Conservation (phyloP, 2,329 filamentous ascomycete genomes). For the Rugonectria rugulosa region DNA sequence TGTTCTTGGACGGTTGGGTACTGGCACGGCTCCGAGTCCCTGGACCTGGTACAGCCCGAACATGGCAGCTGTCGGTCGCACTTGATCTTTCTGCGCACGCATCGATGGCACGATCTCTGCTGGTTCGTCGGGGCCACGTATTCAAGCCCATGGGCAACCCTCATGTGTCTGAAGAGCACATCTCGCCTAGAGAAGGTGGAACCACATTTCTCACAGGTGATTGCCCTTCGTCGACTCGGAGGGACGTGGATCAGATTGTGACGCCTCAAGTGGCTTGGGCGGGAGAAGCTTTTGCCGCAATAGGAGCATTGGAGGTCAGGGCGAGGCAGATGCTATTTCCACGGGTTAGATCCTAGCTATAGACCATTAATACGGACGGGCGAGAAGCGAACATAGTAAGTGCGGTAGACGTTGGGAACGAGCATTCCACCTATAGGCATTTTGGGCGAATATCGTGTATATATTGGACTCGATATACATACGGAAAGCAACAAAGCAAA, state of each 20-base stretch:
- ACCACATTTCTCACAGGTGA: conserved; percentile 34
- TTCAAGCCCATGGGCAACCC: conserved; percentile 34
- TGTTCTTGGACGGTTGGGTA: conserved; percentile 15
- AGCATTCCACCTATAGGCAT: background rate
- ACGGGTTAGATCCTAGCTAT: background rate
- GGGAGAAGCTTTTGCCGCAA: conserved; percentile 35
- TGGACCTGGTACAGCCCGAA: conserved; percentile 26
- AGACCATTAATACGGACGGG: no score
- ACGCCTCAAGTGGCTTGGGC: conserved; percentile 38
- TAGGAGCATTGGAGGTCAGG: conserved; percentile 26
- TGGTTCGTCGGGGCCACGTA: conserved; percentile 22
- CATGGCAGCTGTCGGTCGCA: conserved; percentile 38
- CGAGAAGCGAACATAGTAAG: background rate
- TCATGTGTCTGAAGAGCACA: conserved; percentile 40
- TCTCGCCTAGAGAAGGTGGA: conserved; percentile 36
- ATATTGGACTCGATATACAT: background rate
- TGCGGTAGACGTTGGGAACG: background rate
- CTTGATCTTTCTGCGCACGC: conserved; percentile 37
- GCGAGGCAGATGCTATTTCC: background rate
- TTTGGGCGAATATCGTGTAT: background rate
- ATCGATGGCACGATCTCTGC: conserved; percentile 40
- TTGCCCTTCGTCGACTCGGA: conserved; percentile 24
- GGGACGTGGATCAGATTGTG: conserved; percentile 40
- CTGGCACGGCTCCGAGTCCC: conserved; percentile 11
- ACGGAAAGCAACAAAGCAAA: no score